phyloP scores from a whole-genome alignment of 495 filamentous ascomycete genomes.

The Sphaerosporella brunnea region DNA sequence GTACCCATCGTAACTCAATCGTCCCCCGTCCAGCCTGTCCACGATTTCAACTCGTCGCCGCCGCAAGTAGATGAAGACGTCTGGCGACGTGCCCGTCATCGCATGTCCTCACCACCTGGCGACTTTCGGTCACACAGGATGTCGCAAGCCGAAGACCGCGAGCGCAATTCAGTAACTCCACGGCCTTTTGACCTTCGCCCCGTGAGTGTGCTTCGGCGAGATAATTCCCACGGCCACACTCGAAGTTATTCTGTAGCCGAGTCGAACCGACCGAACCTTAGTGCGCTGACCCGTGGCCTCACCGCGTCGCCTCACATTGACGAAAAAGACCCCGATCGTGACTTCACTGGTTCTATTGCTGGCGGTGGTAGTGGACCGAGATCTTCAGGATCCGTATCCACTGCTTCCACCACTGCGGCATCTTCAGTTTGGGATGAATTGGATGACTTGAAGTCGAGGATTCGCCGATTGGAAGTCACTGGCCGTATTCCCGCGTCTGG shows the following conservation, averaged over 20 bases:
- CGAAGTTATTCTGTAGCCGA: constrained; percentile 21
- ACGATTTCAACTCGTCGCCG: constrained; percentile 5
- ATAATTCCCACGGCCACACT: constrained; percentile 18
- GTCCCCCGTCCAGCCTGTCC: constrained; percentile 7
- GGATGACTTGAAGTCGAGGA: constrained; percentile 86
- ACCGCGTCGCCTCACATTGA: constrained; percentile 14
- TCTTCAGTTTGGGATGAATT: constrained; percentile 97
- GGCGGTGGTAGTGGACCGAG: background rate
- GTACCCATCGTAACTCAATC: constrained; percentile 23
- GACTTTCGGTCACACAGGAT: constrained; percentile 21
- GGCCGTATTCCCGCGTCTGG: constrained; percentile 54
- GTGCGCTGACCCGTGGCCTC: constrained; percentile 9
- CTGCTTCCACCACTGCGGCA: constrained; percentile 65
- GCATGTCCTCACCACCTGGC: constrained; percentile 12
- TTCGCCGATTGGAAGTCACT: constrained; percentile 77
- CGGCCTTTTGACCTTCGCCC: constrained; percentile 18
- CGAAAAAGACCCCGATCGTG: background rate
- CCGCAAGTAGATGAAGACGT: constrained; percentile 2
- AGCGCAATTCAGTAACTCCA: constrained; percentile 13
- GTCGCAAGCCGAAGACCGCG: constrained; percentile 14
- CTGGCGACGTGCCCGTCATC: constrained; percentile 1
- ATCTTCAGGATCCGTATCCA: constrained; percentile 57
- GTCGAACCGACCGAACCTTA: constrained; percentile 10
- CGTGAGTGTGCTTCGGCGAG: constrained; percentile 19
- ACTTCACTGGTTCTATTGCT: background rate